A percentile compares a stretch with the other conserved stretches of the same genome.
Conservation (phyloP, 805 yeast species). For the Monosporozyma unispora region DNA sequence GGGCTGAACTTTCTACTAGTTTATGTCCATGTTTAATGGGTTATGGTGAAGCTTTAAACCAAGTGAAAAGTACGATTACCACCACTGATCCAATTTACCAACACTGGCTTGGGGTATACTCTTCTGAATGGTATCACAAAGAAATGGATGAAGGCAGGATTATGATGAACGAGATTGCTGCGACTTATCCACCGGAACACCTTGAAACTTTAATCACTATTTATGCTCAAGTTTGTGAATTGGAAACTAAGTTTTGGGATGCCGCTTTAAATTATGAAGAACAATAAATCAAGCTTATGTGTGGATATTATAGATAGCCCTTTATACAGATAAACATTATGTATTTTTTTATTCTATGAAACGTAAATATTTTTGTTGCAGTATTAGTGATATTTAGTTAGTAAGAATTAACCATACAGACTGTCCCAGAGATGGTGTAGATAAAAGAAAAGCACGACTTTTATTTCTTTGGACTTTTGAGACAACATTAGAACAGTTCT, state of each 20-base stretch:
- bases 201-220: constrained; percentile 45
- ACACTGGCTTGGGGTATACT: constrained; percentile 57
- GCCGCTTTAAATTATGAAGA: constrained; percentile 29
- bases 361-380: neutral
- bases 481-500: too few relatives aligned
- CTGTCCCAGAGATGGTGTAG: too few relatives aligned
- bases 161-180: constrained; percentile 38
- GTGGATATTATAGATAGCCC: neutral
- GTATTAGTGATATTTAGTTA: too few relatives aligned
- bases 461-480: too few relatives aligned
- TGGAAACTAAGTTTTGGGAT: constrained; percentile 67
- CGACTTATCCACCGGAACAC: constrained; percentile 35
- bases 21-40: constrained; percentile 72
- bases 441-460: too few relatives aligned
- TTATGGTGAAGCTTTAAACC: constrained; percentile 47
- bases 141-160: constrained; percentile 45
- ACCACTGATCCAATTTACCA: constrained; percentile 22
- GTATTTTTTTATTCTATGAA: neutral
- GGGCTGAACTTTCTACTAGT: constrained; percentile 58
- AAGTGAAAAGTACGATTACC: constrained; percentile 28
- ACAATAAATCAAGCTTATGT: neutral
- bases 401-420: too few relatives aligned
- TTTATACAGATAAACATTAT: neutral
- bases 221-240: constrained; percentile 46
- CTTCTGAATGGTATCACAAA: constrained; percentile 45